Evolutionary conservation across 352 stramenopile genomes (phyloP), one percentile per base, ranked within the genome.

Genomic region (Pythium graminicola): DNA sequence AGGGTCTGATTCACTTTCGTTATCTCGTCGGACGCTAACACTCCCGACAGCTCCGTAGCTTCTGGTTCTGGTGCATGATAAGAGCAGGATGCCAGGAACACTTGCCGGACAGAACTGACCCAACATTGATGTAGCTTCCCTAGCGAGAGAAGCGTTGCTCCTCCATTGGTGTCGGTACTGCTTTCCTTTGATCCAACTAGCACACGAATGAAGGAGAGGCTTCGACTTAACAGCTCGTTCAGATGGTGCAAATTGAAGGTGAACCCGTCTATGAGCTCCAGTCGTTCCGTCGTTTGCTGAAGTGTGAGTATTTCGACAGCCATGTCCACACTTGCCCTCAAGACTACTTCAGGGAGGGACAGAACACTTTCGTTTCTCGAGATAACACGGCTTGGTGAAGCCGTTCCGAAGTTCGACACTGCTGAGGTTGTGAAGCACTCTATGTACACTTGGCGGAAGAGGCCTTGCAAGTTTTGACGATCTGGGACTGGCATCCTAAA

Each of bases 121-220:
- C 76, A 87, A 26, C 65, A 70, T 26, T 87, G 76, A 50, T 87
- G 76, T 0, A 79, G 62, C 38, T 78, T 83, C 0, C 76, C 76
- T 0, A 87, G 67, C 9, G 66, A 52, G 4, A 87, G 57, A 0
- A 87, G 61, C 11, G 70, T 73, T 0, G 65, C 57, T 13, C 53
- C 49, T 6, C 17, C 42, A 7, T 50, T 35, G 13, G 13, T 16
- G 8, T 32, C 38, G 3, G 28, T 16, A 6, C 28, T 43, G 17
- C 14, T 23, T 19, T 39, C 17, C 7, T 49, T 28, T 24, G 42
- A 16, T 4, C 26, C 2, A 3, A 35, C 16, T 9, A 44, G 6
- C 3, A 57, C 2, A 9, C 26, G 33, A 26, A 24, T 16, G 29
- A 78, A 84, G 1, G 42, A 19, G n/a, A 87, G 57, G 0, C 64